phyloP scores from a whole-genome alignment of 1,139 yeast genomes.

The Geotrichum klebahnii region DNA sequence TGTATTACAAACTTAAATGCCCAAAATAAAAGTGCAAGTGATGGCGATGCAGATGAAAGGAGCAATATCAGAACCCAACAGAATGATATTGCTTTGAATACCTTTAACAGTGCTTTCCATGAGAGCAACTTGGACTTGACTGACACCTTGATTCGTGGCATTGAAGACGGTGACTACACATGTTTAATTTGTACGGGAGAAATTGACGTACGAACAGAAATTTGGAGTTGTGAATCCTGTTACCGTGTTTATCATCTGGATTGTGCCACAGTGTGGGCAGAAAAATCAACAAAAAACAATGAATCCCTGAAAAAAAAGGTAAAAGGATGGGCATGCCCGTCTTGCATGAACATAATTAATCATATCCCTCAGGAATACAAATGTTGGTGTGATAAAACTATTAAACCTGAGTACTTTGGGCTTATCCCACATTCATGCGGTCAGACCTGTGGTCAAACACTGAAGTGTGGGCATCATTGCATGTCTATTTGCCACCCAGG shows the following conservation, averaged over 20 bases:
- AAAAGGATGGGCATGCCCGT: slow-evolving; percentile 81
- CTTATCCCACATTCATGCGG: slow-evolving; percentile 86
- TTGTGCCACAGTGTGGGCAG: slow-evolving; percentile 81
- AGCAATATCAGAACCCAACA: too few relatives aligned
- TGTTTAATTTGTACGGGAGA: slow-evolving; percentile 86
- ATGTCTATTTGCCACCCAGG: slow-evolving; percentile 83
- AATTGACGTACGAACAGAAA: slow-evolving; percentile 58
- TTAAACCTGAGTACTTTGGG: slow-evolving; percentile 59
- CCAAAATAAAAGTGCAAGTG: too few relatives aligned
- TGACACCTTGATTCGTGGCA: slow-evolving; percentile 45
- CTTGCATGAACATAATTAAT: slow-evolving; percentile 61
- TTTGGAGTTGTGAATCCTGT: slow-evolving; percentile 74
- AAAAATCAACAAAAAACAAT: slow-evolving; percentile 43
- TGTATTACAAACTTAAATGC: too few relatives aligned
- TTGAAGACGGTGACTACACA: slow-evolving; percentile 64
- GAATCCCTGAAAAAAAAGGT: slow-evolving; percentile 16
- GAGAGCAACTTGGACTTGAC: slow-evolving; percentile 35
- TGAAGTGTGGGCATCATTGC: slow-evolving; percentile 72
- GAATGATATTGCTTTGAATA: too few relatives aligned
- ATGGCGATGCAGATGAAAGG: too few relatives aligned
- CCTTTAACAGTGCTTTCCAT: too few relatives aligned
- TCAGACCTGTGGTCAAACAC: slow-evolving; percentile 60
- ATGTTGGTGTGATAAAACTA: slow-evolving; percentile 87
- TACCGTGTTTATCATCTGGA: slow-evolving; percentile 75
- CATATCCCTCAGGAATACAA: slow-evolving; percentile 59